These are phyloP conservation scores for Alternaria solani DNA, from an alignment of 2,329 filamentous ascomycete species.

Conservation along the genomic window DNA sequence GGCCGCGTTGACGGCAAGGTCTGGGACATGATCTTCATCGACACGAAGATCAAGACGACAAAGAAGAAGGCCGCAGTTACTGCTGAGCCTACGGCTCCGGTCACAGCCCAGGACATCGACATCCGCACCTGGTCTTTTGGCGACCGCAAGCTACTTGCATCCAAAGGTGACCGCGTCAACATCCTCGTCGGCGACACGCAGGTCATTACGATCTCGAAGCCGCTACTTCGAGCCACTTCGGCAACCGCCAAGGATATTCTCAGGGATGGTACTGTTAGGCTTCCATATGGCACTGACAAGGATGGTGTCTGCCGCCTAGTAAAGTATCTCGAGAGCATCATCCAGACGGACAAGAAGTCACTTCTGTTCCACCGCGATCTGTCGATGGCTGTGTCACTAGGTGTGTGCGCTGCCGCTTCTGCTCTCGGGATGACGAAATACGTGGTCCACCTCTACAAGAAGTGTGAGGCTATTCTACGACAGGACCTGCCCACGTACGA, in stretches of 20 bases:
- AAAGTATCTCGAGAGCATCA: neutral
- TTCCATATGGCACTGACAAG: neutral
- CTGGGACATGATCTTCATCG: neutral
- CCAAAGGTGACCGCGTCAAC: too few relatives aligned
- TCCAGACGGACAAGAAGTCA: accelerated
- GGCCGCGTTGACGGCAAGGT: neutral
- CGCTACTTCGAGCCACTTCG: neutral
- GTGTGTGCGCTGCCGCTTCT: too few relatives aligned
- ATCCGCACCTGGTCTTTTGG: too few relatives aligned
- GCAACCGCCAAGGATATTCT: neutral
- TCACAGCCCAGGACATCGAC: neutral
- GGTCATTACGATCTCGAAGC: neutral
- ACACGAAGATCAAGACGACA: neutral
- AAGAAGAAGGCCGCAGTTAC: neutral
- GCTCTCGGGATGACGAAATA: too few relatives aligned
- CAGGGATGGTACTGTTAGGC: accelerated
- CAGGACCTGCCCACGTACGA: too few relatives aligned
- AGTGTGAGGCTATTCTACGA: too few relatives aligned
- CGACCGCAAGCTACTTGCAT: too few relatives aligned
- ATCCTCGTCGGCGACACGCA: too few relatives aligned
- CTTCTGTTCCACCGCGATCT: accelerated
- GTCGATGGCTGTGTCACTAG: neutral
- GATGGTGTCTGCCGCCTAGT: accelerated
- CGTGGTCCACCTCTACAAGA: too few relatives aligned
- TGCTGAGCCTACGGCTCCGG: too few relatives aligned